A percentile compares a stretch with the other conserved stretches of the same genome.
phyloP scores from a whole-genome alignment of 805 yeast genomes.

The Lipomyces orientalis region DNA sequence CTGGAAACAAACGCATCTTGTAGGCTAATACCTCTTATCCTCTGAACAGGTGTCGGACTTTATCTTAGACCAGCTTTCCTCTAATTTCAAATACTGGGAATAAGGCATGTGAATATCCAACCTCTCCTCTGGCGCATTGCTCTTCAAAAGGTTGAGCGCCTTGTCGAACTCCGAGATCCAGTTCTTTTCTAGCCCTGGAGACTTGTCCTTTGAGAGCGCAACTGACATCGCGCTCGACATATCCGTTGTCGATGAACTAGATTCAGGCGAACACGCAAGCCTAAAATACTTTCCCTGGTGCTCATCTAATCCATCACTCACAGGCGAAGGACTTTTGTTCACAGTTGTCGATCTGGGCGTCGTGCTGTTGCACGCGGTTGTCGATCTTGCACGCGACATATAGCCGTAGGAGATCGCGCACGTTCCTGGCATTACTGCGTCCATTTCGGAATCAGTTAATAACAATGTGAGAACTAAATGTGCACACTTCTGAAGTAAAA shows the following conservation, averaged over 20 bases:
- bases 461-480: too few relatives aligned
- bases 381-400: not conserved
- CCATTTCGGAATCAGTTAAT: not conserved
- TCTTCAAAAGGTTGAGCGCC: slow-evolving; percentile 1
- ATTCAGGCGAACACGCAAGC: not conserved
- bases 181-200: too few relatives aligned
- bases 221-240: not conserved
- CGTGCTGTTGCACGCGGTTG: not conserved
- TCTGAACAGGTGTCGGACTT: not conserved
- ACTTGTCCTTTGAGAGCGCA: too few relatives aligned
- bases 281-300: not conserved
- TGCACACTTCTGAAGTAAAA: too few relatives aligned
- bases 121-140: not conserved
- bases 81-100: not conserved
- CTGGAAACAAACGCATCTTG: not conserved
- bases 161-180: not conserved
- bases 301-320: not conserved
- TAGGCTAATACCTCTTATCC: not conserved
- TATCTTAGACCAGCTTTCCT: too few relatives aligned
- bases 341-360: not conserved
- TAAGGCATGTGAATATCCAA: not conserved
- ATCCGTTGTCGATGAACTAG: not conserved
- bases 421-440: not conserved
- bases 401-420: not conserved
- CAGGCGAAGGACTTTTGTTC: not conserved